A percentile compares a stretch with the other conserved stretches of the same genome.
phyloP scores from a whole-genome alignment of 202 grass and related monocot species.

The Saccharum hybrid region DNA sequence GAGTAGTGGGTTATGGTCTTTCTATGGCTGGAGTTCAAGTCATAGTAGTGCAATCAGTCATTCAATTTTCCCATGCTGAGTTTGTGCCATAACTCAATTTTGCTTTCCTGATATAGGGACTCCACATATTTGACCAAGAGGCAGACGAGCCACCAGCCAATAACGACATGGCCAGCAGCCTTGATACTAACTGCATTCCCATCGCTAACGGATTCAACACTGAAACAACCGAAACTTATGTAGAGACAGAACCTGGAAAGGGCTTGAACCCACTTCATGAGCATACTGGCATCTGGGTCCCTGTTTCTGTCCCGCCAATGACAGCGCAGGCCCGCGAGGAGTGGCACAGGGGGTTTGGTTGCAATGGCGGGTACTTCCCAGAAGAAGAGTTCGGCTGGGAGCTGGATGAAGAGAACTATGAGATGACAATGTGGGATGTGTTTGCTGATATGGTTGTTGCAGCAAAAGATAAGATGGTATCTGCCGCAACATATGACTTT shows the following conservation, averaged over 20 bases:
- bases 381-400: constrained; percentile 76
- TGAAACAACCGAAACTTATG: constrained; percentile 25
- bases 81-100: constrained; percentile 19
- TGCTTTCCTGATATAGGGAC: constrained; percentile 43
- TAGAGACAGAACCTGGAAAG: constrained; percentile 35
- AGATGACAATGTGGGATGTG: constrained; percentile 89
- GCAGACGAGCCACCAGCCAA: constrained; percentile 23
- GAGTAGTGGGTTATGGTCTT: background rate
- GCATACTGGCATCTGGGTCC: constrained; percentile 79
- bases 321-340: constrained; percentile 50
- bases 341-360: constrained; percentile 56
- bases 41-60: background rate
- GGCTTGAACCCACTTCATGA: constrained; percentile 57
- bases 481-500: constrained; percentile 42
- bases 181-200: constrained; percentile 18
- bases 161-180: background rate
- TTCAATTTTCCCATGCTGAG: background rate
- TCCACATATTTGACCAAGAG: constrained; percentile 48
- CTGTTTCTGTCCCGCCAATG: constrained; percentile 79
- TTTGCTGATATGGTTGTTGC: constrained; percentile 69
- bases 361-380: constrained; percentile 56
- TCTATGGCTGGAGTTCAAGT: background rate
- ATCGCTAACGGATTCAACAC: constrained; percentile 30
- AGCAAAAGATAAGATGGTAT: constrained; percentile 49
- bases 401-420: constrained; percentile 52